Conservation (phyloP, 1,139 yeast species). For the Debaryomyces subglobosus region DNA sequence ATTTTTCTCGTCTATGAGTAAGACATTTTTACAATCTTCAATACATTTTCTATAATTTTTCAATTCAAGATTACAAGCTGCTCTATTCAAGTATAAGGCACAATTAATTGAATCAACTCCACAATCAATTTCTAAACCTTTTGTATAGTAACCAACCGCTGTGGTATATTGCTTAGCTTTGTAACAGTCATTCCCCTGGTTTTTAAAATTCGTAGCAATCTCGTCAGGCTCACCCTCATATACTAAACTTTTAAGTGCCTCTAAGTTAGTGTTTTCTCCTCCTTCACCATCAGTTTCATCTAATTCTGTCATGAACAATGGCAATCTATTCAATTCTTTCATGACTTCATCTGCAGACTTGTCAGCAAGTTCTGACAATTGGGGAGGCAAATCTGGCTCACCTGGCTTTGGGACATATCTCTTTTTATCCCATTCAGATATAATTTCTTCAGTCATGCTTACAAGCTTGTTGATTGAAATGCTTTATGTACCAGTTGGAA, state of each 20-base stretch:
- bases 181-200: constrained; percentile 90
- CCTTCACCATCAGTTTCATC: constrained; percentile 79
- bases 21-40: constrained; percentile 79
- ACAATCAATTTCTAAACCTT: constrained; percentile 76
- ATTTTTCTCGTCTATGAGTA: constrained; percentile 66
- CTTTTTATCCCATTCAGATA: constrained; percentile 56
- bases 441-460: constrained; percentile 21
- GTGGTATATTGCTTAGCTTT: constrained; percentile 68
- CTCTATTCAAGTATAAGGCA: constrained; percentile 76
- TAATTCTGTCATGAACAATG: constrained; percentile 90
- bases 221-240: constrained; percentile 97
- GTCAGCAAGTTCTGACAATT: constrained; percentile 64
- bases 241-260: constrained; percentile 88
- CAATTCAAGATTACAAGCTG: constrained; percentile 87
- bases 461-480: not conserved
- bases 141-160: constrained; percentile 78
- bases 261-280: constrained; percentile 74
- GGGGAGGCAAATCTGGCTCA: constrained; percentile 84
- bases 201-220: constrained; percentile 84
- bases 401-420: constrained; percentile 74
- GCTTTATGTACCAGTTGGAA: not conserved
- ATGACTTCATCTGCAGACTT: constrained; percentile 78
- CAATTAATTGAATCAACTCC: constrained; percentile 55
- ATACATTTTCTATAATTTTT: constrained; percentile 85
- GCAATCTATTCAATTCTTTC: constrained; percentile 78